Percentiles rank a stretch among this genome's conserved stretches.
These are phyloP conservation scores for Fragaria ananassa DNA, from an alignment of 306 rosid species.

Conservation along the genomic window DNA sequence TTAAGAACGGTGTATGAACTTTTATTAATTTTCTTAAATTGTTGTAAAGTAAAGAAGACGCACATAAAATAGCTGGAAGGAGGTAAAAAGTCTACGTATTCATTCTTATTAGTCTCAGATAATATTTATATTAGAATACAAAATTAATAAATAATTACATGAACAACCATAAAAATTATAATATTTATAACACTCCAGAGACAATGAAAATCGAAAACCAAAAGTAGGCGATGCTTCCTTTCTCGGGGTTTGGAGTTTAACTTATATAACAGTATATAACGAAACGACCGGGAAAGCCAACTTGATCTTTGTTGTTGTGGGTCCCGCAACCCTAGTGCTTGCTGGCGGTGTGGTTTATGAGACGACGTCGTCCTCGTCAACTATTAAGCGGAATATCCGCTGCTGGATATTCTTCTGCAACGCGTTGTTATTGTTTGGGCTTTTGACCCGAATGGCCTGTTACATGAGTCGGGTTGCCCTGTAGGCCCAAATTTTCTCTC, in stretches of 20 bases:
- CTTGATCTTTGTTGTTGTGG: not conserved
- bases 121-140: too few species aligned
- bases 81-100: too few species aligned
- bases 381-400: not conserved
- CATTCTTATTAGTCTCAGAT: too few species aligned
- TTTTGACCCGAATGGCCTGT: not conserved
- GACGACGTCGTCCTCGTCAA: not conserved
- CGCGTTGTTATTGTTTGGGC: not conserved
- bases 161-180: too few species aligned
- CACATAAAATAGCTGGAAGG: too few species aligned
- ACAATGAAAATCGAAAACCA: not conserved
- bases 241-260: not conserved
- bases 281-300: not conserved
- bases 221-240: not conserved
- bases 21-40: too few species aligned
- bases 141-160: too few species aligned
- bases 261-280: not conserved
- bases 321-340: not conserved
- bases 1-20: too few species aligned
- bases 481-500: not conserved
- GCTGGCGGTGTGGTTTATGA: not conserved
- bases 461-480: not conserved
- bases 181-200: too few species aligned
- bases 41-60: too few species aligned
- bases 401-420: not conserved